Evolutionary conservation across 208 protist species (phyloP).

Genomic region (Crithidia expoeki): DNA sequence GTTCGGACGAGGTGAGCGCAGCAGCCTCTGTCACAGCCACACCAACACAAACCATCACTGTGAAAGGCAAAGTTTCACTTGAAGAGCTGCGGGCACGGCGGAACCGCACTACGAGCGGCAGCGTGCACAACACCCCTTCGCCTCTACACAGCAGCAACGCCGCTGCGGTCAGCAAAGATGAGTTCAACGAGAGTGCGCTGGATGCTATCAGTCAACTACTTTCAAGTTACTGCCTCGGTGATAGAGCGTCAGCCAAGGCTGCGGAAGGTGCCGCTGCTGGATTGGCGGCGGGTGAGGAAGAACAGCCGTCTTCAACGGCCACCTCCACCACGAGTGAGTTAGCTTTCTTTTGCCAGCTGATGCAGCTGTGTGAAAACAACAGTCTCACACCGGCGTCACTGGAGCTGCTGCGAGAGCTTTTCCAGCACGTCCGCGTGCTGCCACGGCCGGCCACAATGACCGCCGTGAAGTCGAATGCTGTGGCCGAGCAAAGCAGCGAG

Average conservation of each 20-base stretch:
- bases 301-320: no score
- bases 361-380: slow-evolving; percentile 37
- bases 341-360: slow-evolving; percentile 44
- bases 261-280: slow-evolving; percentile 6
- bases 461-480: not conserved
- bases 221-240: slow-evolving; percentile 50
- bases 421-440: slow-evolving; percentile 58
- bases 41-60: slow-evolving; percentile 37
- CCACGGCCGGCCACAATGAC: slow-evolving; percentile 14
- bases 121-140: not conserved
- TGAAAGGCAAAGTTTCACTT: slow-evolving; percentile 40
- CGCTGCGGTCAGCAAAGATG: slow-evolving; percentile 1
- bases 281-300: slow-evolving; percentile 10
- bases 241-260: not conserved
- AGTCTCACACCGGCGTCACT: slow-evolving; percentile 48
- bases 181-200: slow-evolving; percentile 39
- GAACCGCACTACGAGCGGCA: slow-evolving; percentile 31
- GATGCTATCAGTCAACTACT: slow-evolving; percentile 65
- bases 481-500: not conserved
- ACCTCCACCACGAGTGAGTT: slow-evolving; percentile 36
- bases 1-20: slow-evolving; percentile 18
- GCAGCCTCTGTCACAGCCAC: slow-evolving; percentile 19
- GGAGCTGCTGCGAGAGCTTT: slow-evolving; percentile 61
- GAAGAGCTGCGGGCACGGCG: slow-evolving; percentile 53
- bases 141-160: not conserved